Evolutionary conservation across 768 basidiomycete species (phyloP).

Genomic region (Psilocybe azurescens): DNA sequence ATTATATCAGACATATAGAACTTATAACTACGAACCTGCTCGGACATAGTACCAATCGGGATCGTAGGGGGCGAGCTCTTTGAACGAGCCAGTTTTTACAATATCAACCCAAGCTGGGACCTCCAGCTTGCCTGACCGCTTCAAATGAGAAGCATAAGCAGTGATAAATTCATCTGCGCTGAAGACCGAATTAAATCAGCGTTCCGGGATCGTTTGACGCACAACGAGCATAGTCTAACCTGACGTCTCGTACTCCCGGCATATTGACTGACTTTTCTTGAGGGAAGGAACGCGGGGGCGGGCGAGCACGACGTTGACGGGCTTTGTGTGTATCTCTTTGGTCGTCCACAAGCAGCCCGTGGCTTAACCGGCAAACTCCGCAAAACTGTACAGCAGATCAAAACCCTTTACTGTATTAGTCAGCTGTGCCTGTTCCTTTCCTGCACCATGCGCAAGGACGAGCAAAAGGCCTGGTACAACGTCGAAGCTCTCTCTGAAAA

Average conservation of each 20-base stretch:
- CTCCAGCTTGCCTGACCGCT: slow-evolving; percentile 99
- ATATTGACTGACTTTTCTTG: slow-evolving; percentile 60
- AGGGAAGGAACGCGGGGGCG: slow-evolving; percentile 49
- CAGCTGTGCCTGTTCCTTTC: slow-evolving; percentile 11
- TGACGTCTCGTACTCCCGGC: slow-evolving; percentile 86
- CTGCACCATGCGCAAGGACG: neutral
- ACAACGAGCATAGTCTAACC: slow-evolving; percentile 45
- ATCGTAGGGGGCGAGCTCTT: slow-evolving; percentile 99
- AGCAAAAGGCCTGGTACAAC: neutral
- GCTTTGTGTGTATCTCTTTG: slow-evolving; percentile 50
- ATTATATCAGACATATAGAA: slow-evolving; percentile 6
- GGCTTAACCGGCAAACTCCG: slow-evolving; percentile 43
- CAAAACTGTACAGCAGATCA: slow-evolving; percentile 46
- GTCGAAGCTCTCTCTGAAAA: neutral
- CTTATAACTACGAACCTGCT: slow-evolving; percentile 70
- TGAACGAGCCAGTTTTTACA: slow-evolving; percentile 97
- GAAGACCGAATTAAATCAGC: slow-evolving; percentile 25
- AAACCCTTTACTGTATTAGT: slow-evolving; percentile 20
- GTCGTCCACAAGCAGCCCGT: slow-evolving; percentile 23
- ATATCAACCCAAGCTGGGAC: slow-evolving; percentile 98
- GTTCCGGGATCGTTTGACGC: slow-evolving; percentile 10
- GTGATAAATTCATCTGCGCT: slow-evolving; percentile 94
- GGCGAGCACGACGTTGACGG: slow-evolving; percentile 54
- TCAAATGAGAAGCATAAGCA: slow-evolving; percentile 95
- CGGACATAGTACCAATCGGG: slow-evolving; percentile 99